phyloP scores from a whole-genome alignment of 176 grass and related monocot species.

The Panicum miliaceum region DNA sequence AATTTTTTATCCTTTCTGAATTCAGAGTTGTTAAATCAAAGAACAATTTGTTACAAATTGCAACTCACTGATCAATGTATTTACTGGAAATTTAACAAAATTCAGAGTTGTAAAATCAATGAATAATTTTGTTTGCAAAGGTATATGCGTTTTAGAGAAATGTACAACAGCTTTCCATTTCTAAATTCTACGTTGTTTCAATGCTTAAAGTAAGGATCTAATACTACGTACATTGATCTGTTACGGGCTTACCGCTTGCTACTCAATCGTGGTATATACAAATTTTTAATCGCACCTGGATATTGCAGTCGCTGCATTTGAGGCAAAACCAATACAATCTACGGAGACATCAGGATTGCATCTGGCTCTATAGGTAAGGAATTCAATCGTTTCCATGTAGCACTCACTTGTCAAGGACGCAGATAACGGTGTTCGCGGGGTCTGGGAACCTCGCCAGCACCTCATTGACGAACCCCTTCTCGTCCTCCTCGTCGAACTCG shows the following conservation, averaged over 20 bases:
- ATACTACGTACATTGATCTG: background rate
- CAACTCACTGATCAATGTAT: background rate
- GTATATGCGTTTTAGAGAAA: background rate
- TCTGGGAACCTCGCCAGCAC: slow-evolving; percentile 62
- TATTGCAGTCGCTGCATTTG: background rate
- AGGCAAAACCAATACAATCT: background rate
- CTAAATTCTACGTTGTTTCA: background rate
- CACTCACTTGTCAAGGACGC: slow-evolving; percentile 96
- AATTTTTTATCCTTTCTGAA: background rate
- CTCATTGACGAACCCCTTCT: slow-evolving; percentile 64
- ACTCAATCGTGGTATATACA: background rate
- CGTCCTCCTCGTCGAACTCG: slow-evolving; percentile 75
- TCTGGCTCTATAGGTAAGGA: background rate
- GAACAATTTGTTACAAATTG: no score
- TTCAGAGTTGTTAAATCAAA: background rate
- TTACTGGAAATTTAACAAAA: background rate
- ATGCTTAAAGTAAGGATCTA: slow-evolving; percentile 1
- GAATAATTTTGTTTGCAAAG: background rate
- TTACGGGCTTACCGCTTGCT: background rate
- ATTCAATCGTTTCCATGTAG: background rate
- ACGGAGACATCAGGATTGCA: background rate
- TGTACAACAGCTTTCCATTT: background rate
- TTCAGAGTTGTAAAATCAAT: background rate
- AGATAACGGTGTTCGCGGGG: slow-evolving; percentile 74
- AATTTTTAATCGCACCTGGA: background rate